Evolutionary conservation across 202 grass and related monocot species (phyloP).

Genomic region (Saccharum hybrid): DNA sequence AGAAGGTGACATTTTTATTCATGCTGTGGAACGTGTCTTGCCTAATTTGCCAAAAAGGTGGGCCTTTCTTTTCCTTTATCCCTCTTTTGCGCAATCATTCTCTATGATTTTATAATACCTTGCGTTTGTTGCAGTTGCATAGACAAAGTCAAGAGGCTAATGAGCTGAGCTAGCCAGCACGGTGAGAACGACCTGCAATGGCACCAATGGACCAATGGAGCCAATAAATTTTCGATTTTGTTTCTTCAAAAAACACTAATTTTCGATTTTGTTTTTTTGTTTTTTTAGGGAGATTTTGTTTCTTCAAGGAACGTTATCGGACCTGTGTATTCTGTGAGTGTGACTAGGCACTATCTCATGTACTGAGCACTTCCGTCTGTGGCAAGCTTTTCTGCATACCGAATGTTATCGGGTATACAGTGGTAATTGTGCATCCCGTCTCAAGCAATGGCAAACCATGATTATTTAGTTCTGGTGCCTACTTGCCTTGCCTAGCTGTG

Average conservation of each 20-base stretch:
- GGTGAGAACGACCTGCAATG: neutral
- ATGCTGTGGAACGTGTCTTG: constrained; percentile 51
- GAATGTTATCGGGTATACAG: neutral
- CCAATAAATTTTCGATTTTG: neutral
- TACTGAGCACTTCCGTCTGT: neutral
- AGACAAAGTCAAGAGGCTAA: constrained; percentile 56
- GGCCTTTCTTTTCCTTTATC: neutral
- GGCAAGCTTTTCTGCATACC: neutral
- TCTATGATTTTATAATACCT: constrained; percentile 19
- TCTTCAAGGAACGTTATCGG: neutral
- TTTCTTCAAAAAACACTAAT: no score
- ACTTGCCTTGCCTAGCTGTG: neutral
- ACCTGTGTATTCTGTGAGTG: neutral
- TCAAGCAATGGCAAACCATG: neutral
- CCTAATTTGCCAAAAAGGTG: constrained; percentile 68
- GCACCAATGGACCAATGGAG: neutral
- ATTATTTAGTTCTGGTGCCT: neutral
- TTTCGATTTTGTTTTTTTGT: no score
- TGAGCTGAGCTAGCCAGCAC: constrained; percentile 48
- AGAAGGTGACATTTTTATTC: constrained; percentile 49
- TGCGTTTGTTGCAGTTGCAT: constrained; percentile 54
- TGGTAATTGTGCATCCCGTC: neutral
- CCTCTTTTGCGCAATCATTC: neutral
- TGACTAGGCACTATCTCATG: neutral
- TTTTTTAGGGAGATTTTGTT: no score